Evolutionary conservation across 2,329 filamentous ascomycete species (phyloP), one percentile per base, ranked within the genome.

Genomic region (Tolypocladium ophioglossoides): DNA sequence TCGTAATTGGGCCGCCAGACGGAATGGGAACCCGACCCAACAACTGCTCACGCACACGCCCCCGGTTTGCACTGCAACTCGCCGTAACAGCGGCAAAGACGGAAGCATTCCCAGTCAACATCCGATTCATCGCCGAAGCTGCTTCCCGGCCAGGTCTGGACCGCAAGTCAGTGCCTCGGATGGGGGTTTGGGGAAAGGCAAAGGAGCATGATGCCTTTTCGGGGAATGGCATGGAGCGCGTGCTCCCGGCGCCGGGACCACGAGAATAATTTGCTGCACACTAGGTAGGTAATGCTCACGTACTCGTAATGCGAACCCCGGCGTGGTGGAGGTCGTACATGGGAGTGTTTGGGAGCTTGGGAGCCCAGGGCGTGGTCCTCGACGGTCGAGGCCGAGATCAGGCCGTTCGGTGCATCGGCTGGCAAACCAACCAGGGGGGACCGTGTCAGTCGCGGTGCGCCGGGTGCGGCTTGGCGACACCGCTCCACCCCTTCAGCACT

Each of bases 361-460:
- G 41, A 46, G 34, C 34, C 48, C 22, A 30, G 34, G 37, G 48
- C 40, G 40, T 32, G 41, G 37, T 53, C 52, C 27, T 34, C 18
- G 46, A 40, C 52, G 52, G 52, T 53, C 52, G 52, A 53, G 52
- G 52, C 52, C 44, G 37, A 49, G n/a, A 50, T 50, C 40, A 40
- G 52, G 52, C 46, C 44, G 35, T 35, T 34, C 32, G 39, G 20
- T 22, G 41, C 39, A 22, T 12, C 40, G 32, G 39, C n/a, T 3
- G 41, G 41, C 20, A 18, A 37, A 39, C 14, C 49, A 34, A 50
- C 27, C 41, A 30, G 47, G 46, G 34, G 2, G 14, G 30, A n/a
- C 30, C 24, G 22, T 30, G 9, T 34, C 46, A 35, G 46, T 49
- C 46, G 18, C 47, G 35, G 20, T 14, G 14, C 39, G 40, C 40